Evolutionary conservation across 2,329 filamentous ascomycete species (phyloP).

Genomic region (Neonectria magnoliae): DNA sequence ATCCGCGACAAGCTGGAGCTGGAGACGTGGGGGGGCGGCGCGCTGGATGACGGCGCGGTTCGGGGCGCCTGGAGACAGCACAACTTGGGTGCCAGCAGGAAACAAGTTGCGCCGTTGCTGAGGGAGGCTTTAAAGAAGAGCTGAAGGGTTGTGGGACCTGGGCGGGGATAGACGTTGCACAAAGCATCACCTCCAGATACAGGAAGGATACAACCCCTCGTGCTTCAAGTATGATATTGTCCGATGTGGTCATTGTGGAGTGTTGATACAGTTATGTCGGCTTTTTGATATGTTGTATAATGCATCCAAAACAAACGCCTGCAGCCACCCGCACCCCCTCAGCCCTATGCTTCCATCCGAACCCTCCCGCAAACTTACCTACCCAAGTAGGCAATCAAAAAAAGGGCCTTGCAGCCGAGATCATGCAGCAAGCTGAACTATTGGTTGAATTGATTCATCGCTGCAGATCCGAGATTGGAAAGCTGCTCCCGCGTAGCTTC

Average conservation of each 20-base stretch:
- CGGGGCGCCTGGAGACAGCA: slow-evolving; percentile 75
- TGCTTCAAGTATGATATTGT: slow-evolving; percentile 13
- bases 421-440: background rate
- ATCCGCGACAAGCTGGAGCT: slow-evolving; percentile 64
- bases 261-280: slow-evolving; percentile 22
- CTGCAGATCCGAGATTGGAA: slow-evolving; percentile 20
- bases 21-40: slow-evolving; percentile 61
- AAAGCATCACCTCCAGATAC: slow-evolving; percentile 1
- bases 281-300: slow-evolving; percentile 20
- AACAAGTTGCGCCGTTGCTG: slow-evolving; percentile 75
- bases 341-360: slow-evolving; percentile 8
- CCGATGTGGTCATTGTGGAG: slow-evolving; percentile 3
- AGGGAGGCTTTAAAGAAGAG: slow-evolving; percentile 62
- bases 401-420: background rate
- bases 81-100: slow-evolving; percentile 68
- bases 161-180: slow-evolving; percentile 3
- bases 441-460: background rate
- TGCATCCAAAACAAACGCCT: slow-evolving; percentile 13
- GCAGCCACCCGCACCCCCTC: slow-evolving; percentile 8
- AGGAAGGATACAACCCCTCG: background rate
- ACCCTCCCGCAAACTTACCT: background rate
- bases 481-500: slow-evolving; percentile 37
- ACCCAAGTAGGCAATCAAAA: background rate
- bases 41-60: slow-evolving; percentile 58
- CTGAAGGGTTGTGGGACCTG: slow-evolving; percentile 12